These are phyloP conservation scores for Pseudogymnoascus sp. DNA, from an alignment of 2,329 filamentous ascomycete genomes.

Conservation along the genomic window DNA sequence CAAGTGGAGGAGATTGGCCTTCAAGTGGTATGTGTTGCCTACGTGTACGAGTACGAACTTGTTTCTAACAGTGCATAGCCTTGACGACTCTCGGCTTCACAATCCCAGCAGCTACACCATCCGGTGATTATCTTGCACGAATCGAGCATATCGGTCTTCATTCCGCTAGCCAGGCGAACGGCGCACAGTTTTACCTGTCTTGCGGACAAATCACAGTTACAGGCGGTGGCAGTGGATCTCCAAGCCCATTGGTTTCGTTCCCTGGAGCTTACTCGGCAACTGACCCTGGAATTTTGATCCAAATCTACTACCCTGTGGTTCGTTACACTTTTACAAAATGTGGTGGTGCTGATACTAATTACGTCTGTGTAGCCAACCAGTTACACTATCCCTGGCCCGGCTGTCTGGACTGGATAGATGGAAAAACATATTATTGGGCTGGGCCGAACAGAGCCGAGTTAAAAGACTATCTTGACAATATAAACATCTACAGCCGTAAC, in stretches of 20 bases:
- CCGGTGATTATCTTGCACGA: slow-evolving; percentile 32
- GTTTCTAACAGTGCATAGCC: not conserved
- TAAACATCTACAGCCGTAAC: not conserved
- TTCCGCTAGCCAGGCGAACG: slow-evolving; percentile 11
- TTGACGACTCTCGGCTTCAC: slow-evolving; percentile 24
- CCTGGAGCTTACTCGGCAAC: slow-evolving; percentile 30
- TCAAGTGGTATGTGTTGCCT: not conserved
- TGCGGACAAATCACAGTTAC: slow-evolving; percentile 36
- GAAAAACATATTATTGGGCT: not conserved
- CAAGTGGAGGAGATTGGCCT: not conserved
- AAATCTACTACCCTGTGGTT: slow-evolving; percentile 30
- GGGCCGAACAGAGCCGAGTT: not conserved
- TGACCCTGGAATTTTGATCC: slow-evolving; percentile 29
- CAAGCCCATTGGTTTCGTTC: slow-evolving; percentile 28
- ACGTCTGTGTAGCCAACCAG: slow-evolving; percentile 16
- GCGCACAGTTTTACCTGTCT: slow-evolving; percentile 23
- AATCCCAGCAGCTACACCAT: slow-evolving; percentile 28
- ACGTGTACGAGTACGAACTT: not conserved
- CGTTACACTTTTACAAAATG: slow-evolving; percentile 8
- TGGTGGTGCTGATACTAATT: not conserved
- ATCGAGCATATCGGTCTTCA: slow-evolving; percentile 29
- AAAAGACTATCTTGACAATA: not conserved
- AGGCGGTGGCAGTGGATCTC: slow-evolving; percentile 31
- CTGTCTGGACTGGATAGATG: slow-evolving; percentile 16
- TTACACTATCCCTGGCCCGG: slow-evolving; percentile 21